phyloP scores from a whole-genome alignment of 306 rosid genomes.

The Lagenaria siceraria region DNA sequence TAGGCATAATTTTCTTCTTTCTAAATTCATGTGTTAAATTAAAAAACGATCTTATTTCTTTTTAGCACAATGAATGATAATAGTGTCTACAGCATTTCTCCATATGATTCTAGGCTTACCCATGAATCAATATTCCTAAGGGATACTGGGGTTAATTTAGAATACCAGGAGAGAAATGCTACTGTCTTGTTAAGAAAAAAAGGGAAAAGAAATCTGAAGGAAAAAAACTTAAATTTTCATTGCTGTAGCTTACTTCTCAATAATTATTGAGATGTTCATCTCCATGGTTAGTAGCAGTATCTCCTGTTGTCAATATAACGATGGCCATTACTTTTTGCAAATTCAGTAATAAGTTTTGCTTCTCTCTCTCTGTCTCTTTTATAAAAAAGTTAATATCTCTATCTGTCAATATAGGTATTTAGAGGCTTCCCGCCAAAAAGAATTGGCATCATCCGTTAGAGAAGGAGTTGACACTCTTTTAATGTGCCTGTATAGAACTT shows the following conservation, averaged over 20 bases:
- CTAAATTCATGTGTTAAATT: not conserved
- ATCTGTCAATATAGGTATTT: conserved; percentile 49
- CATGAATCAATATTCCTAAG: too few relatives aligned
- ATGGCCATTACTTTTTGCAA: not conserved
- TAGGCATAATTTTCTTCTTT: not conserved
- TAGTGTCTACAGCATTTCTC: not conserved
- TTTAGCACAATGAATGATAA: not conserved
- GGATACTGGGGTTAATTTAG: too few relatives aligned
- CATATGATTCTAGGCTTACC: not conserved
- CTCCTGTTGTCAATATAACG: not conserved
- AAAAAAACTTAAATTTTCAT: not conserved
- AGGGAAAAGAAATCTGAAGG: too few relatives aligned
- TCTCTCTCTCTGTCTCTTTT: not conserved
- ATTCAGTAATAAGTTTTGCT: not conserved
- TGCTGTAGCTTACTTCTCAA: not conserved
- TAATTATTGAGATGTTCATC: not conserved
- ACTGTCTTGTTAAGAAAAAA: too few relatives aligned
- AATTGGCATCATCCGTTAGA: conserved; percentile 40
- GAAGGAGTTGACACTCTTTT: conserved; percentile 91
- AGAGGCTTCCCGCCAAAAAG: conserved; percentile 63
- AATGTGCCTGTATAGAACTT: conserved; percentile 84
- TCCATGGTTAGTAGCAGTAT: not conserved
- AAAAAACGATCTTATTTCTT: too few relatives aligned
- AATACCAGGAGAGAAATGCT: too few relatives aligned
- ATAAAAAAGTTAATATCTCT: not conserved